A percentile compares a stretch with the other conserved stretches of the same genome.
These are phyloP conservation scores for Lichtheimia ornata DNA, from an alignment of 371 early-diverging fungal genomes.

Conservation along the genomic window DNA sequence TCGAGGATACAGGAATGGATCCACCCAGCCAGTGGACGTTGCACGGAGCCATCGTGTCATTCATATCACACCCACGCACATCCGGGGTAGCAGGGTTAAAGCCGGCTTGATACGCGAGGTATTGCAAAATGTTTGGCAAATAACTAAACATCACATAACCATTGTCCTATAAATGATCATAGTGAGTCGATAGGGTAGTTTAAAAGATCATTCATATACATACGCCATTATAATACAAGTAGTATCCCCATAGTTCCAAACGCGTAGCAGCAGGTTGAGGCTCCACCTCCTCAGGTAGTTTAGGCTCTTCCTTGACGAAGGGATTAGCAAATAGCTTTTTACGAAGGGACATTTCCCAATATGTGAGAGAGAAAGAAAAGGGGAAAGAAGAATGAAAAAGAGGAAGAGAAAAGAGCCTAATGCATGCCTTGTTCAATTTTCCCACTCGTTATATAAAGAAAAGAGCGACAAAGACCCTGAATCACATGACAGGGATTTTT, in stretches of 20 bases:
- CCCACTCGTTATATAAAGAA: too few relatives aligned
- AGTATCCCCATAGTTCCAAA: slow-evolving; percentile 49
- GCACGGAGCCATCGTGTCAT: slow-evolving; percentile 27
- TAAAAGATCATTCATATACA: background rate
- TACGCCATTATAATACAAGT: slow-evolving; percentile 55
- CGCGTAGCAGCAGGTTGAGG: slow-evolving; percentile 41
- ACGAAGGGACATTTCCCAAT: too few relatives aligned
- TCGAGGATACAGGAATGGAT: slow-evolving; percentile 39
- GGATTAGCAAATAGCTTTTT: slow-evolving; percentile 3
- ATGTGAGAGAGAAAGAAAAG: too few relatives aligned
- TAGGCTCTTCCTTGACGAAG: slow-evolving; percentile 2
- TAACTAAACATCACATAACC: slow-evolving; percentile 48
- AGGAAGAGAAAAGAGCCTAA: too few relatives aligned
- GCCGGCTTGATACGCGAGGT: slow-evolving; percentile 42
- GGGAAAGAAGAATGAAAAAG: too few relatives aligned
- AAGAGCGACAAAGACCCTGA: too few relatives aligned
- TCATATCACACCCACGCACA: slow-evolving; percentile 33
- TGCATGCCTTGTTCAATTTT: too few relatives aligned
- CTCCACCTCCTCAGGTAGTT: background rate
- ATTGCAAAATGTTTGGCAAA: slow-evolving; percentile 47
- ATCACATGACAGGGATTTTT: too few relatives aligned
- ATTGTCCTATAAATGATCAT: slow-evolving; percentile 31
- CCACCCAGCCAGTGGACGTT: slow-evolving; percentile 37
- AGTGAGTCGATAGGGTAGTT: too few relatives aligned
- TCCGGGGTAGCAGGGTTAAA: slow-evolving; percentile 27